Percentiles rank a stretch among this genome's conserved stretches.
phyloP scores from a whole-genome alignment of 225 moss, liverwort and hornwort species.

The Pseudoscleropodium purum region DNA sequence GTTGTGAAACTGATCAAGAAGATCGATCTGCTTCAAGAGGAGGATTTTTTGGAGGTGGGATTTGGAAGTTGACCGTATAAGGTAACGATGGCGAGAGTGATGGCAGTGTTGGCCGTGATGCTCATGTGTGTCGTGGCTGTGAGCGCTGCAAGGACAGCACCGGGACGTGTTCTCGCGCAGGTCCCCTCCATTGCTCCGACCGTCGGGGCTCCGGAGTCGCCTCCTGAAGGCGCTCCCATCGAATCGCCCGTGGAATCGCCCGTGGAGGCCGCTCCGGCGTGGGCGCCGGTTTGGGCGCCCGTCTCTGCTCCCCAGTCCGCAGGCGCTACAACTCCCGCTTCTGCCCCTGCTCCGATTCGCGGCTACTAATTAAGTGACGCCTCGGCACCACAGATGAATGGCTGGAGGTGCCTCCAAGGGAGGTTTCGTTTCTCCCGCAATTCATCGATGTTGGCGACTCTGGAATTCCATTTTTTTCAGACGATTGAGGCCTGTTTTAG shows the following conservation, averaged over 20 bases:
- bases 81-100: neutral
- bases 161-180: neutral
- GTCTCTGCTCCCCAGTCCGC: neutral
- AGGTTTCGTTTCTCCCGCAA: neutral
- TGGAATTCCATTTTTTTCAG: no score
- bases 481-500: neutral
- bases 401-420: neutral
- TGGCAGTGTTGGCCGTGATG: constrained; percentile 1
- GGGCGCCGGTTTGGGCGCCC: neutral
- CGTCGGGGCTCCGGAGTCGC: neutral
- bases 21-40: neutral
- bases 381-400: no score
- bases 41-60: neutral
- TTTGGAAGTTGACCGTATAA: no score
- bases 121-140: neutral
- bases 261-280: neutral
- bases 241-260: neutral
- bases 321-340: neutral
- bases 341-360: neutral
- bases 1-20: neutral
- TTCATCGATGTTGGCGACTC: neutral
- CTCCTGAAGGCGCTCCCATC: neutral
- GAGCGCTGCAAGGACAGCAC: constrained; percentile 2
- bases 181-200: neutral
- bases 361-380: neutral